Evolutionary conservation across 2,329 filamentous ascomycete genomes (phyloP).

Genomic region (Microsporum audouinii): DNA sequence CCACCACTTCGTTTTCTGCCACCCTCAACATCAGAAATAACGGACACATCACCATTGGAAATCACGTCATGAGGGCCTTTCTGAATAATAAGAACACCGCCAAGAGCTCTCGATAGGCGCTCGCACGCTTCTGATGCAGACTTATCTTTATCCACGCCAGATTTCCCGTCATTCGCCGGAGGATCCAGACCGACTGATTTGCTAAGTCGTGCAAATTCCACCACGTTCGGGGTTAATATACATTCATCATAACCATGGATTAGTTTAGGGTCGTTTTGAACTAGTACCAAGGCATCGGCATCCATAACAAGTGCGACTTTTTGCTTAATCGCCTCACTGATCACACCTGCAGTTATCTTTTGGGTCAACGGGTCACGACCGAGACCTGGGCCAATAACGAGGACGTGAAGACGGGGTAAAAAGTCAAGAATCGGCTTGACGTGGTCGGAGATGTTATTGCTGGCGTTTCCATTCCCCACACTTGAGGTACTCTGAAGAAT

Average conservation of each 20-base stretch:
- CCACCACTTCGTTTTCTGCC: slow-evolving; percentile 85
- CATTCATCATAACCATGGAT: slow-evolving; percentile 71
- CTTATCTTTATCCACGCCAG: slow-evolving; percentile 28
- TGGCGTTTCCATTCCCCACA: slow-evolving; percentile 22
- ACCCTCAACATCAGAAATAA: slow-evolving; percentile 64
- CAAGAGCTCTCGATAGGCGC: slow-evolving; percentile 63
- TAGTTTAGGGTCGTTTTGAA: slow-evolving; percentile 62
- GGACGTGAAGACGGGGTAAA: slow-evolving; percentile 75
- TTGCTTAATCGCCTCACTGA: slow-evolving; percentile 61
- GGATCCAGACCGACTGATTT: slow-evolving; percentile 58
- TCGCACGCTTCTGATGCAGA: slow-evolving; percentile 45
- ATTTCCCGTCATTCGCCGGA: slow-evolving; percentile 26
- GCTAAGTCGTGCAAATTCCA: slow-evolving; percentile 77
- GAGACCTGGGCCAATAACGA: slow-evolving; percentile 85
- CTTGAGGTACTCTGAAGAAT: slow-evolving; percentile 67
- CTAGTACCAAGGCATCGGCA: slow-evolving; percentile 73
- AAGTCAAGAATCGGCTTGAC: slow-evolving; percentile 62
- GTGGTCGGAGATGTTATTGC: slow-evolving; percentile 42
- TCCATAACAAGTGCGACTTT: slow-evolving; percentile 75
- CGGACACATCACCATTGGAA: slow-evolving; percentile 64
- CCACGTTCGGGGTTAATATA: slow-evolving; percentile 87
- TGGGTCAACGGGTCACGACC: slow-evolving; percentile 86
- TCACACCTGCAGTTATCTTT: slow-evolving; percentile 66
- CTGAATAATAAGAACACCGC: slow-evolving; percentile 81
- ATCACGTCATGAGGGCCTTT: slow-evolving; percentile 79